Evolutionary conservation across 2,329 filamentous ascomycete species (phyloP), one percentile per base, ranked within the genome.

Genomic region (Arthrobotrys musiformis): DNA sequence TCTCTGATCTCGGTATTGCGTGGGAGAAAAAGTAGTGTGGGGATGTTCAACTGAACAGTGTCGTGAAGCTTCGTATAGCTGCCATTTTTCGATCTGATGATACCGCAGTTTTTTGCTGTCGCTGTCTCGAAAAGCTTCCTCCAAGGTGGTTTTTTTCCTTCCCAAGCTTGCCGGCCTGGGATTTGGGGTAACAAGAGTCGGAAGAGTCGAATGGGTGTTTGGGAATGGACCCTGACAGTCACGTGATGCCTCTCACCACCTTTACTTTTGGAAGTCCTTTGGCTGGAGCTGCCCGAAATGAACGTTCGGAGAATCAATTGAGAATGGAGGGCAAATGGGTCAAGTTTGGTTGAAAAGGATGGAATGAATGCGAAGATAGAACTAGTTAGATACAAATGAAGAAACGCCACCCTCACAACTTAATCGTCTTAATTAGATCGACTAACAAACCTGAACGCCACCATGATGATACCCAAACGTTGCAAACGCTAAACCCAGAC

Each of bases 181-280:
- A 48, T 66, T 73, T 70, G 58, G 42, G 40, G 66, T 58, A 56
- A 70, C 40, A 62, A 61, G 64, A 46, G 56, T 66, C 58, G 50
- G 56, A 58, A 70, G 54, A 58, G 66, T 76, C 64, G 72, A 67
- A 54, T 62, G 66, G 60, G 54, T 66, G 70, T 77, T 77, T 60
- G 54, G 66, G 70, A 77, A 66, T 77, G 66, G 66, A 61, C 66
- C 73, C 73, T 67, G 56, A 67, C 30, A 50, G 58, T 77, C 73
- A 77, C 73, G 73, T 77, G 73, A 77, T 56, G 4, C 22, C 15
- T 62, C 54, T 66, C 70, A 62, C 70, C 61, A 67, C 62, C 26
- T 75, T 63, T 52, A 50, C 30, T 46, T n/a, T 35, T 46, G 37
- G 7, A 28, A 11, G 46, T 58, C n/a, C n/a, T 48, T 22, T 42